phyloP scores from a whole-genome alignment of 805 yeast genomes.

The Metschnikowia similis region DNA sequence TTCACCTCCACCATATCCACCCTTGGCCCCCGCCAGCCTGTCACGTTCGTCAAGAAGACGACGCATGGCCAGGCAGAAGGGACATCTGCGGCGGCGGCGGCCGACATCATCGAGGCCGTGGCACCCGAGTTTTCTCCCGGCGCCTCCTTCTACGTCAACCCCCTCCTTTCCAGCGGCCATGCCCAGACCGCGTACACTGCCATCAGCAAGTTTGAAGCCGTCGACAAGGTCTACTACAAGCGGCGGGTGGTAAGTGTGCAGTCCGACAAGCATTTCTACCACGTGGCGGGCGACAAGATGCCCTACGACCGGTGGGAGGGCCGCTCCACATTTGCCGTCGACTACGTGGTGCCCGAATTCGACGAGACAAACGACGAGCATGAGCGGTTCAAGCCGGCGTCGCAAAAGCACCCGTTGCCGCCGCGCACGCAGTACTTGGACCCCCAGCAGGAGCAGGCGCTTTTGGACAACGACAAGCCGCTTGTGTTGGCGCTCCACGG shows the following conservation, averaged over 20 bases:
- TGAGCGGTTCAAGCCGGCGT: conserved; percentile 33
- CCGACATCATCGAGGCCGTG: conserved; percentile 29
- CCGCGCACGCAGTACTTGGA: conserved; percentile 64
- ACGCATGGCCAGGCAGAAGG: neutral
- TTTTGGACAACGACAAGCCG: conserved; percentile 43
- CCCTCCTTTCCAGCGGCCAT: conserved; percentile 45
- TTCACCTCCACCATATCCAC: conserved; percentile 13
- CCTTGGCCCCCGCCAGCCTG: conserved; percentile 9
- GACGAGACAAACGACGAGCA: conserved; percentile 18
- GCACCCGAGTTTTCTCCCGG: conserved; percentile 39
- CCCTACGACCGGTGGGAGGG: conserved; percentile 41
- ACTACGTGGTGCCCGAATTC: conserved; percentile 37
- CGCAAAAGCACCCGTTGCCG: conserved; percentile 55
- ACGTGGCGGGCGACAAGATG: conserved; percentile 24
- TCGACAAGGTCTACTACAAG: conserved; percentile 43
- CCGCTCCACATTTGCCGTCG: conserved; percentile 45
- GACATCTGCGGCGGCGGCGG: neutral
- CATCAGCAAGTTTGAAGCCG: conserved; percentile 37
- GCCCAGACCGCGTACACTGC: conserved; percentile 49
- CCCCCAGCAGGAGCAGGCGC: conserved; percentile 35
- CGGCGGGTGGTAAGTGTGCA: conserved; percentile 37
- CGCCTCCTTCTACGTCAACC: conserved; percentile 40
- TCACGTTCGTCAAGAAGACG: neutral
- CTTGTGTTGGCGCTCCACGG: conserved; percentile 66
- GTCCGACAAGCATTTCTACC: conserved; percentile 21